Evolutionary conservation across 352 stramenopile species (phyloP), one percentile per base, ranked within the genome.

Genomic region (Saprolegnia diclina): DNA sequence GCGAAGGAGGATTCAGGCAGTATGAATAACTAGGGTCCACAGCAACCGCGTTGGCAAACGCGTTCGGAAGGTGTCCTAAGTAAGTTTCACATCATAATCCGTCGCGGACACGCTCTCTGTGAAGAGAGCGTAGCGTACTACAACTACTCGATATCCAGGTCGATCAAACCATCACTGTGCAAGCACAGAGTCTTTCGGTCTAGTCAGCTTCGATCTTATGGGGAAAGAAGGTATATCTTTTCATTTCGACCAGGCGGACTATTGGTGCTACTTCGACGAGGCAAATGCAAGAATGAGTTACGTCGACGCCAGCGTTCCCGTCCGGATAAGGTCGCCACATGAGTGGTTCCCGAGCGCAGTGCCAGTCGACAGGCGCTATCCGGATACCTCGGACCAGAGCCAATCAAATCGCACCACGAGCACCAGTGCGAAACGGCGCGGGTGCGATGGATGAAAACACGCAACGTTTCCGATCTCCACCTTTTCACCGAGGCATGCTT

Each of bases 1-100:
- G n/a, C 63, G 72, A 65, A 45, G 35, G 67, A 72, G 76, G 74
- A 85, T 75, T 89, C 81, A 89, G 81, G 72, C 81, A 89, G 81
- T 89, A 89, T 89, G 81, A 89, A 89, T 89, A 89, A 76, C 84
- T 74, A 80, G 76, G 79, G 81, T 88, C 81, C 79, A 90, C 81
- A 90, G 71, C 73, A 79, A 78, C 73, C 22, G 32, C 57, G 57
- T 55, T 66, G 57, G 76, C 82, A 79, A 65, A 81, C 79, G 79
- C 80, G 83, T 80, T 90, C 82, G 80, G 79, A 89, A 90, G 81
- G 81, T 90, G 81, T 90, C 81, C 78, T 88, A 90, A 88, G 79
- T 85, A 81, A 40, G 40, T 80, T 53, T 88, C 74, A 84, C 79
- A 88, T 90, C 79, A 78, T 77, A 53, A 81, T 82, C 77, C 77